Evolutionary conservation across 257 asterid genomes (phyloP).

Genomic region (Ocimum tenuiflorum): DNA sequence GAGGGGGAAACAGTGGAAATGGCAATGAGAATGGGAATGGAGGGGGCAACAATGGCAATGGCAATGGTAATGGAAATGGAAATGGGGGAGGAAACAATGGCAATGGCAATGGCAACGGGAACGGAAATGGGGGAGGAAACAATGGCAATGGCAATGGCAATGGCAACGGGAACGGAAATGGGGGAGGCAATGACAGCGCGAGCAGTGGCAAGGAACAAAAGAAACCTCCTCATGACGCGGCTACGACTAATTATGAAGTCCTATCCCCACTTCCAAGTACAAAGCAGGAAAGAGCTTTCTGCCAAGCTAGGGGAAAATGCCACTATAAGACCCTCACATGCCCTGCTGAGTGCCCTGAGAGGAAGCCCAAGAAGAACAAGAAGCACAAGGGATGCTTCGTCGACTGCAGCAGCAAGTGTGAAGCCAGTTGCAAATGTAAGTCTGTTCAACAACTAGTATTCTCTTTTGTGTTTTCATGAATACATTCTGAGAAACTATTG

Average conservation of each 20-base stretch:
- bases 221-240: conserved; percentile 28
- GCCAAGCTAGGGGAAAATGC: conserved; percentile 40
- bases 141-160: conserved; percentile 10
- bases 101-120: neutral
- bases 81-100: neutral
- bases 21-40: conserved; percentile 1
- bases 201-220: neutral
- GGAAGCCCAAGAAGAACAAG: conserved; percentile 58
- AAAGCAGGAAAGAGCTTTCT: conserved; percentile 42
- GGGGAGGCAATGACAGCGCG: conserved; percentile 18
- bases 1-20: conserved; percentile 5
- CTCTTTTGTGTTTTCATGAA: neutral
- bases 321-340: conserved; percentile 39
- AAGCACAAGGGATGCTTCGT: conserved; percentile 52
- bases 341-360: conserved; percentile 44
- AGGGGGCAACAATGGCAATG: conserved; percentile 6
- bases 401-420: conserved; percentile 59
- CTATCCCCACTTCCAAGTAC: conserved; percentile 30
- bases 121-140: neutral
- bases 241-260: conserved; percentile 31
- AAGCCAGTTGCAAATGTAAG: conserved; percentile 62
- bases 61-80: neutral
- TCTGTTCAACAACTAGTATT: neutral
- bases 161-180: neutral
- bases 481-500: neutral